Evolutionary conservation across 495 filamentous ascomycete genomes (phyloP).

Genomic region (Neurospora sp.): DNA sequence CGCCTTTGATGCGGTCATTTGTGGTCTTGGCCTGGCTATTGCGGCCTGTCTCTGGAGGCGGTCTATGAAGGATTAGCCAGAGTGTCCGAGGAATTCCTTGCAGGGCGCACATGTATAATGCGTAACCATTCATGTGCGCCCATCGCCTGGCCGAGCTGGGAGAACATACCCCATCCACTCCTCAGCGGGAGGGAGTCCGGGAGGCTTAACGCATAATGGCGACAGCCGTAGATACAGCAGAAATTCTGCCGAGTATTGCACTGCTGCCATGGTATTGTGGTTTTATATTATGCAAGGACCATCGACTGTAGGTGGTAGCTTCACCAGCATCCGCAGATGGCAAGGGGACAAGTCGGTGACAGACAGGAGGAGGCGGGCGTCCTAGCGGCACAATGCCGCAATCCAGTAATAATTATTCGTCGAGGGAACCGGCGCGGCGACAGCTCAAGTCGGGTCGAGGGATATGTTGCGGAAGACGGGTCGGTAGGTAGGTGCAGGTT

Average conservation of each 20-base stretch:
- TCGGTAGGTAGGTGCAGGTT: background rate
- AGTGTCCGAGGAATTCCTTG: background rate
- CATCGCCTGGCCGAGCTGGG: background rate
- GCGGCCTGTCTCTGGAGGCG: conserved; percentile 33
- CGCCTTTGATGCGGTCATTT: conserved; percentile 34
- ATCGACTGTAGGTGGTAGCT: conserved; percentile 3
- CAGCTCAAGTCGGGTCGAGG: background rate
- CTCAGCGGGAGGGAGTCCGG: conserved; percentile 72
- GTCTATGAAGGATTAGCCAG: conserved; percentile 16
- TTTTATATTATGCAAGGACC: conserved; percentile 16
- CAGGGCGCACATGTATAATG: background rate
- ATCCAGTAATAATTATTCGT: background rate
- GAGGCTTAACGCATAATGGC: conserved; percentile 74
- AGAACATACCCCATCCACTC: conserved; percentile 94
- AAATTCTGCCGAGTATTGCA: conserved; percentile 68
- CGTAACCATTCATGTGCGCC: background rate
- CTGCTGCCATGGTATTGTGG: conserved; percentile 30
- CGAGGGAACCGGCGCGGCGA: background rate
- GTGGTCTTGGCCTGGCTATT: conserved; percentile 27
- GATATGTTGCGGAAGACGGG: background rate
- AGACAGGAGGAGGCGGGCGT: background rate
- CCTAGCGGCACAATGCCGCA: background rate
- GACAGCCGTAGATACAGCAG: conserved; percentile 69
- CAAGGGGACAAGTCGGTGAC: background rate
- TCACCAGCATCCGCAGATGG: background rate